Base-by-base conservation (phyloP, 305 asterid species). In the Ajuga reptans region DNA sequence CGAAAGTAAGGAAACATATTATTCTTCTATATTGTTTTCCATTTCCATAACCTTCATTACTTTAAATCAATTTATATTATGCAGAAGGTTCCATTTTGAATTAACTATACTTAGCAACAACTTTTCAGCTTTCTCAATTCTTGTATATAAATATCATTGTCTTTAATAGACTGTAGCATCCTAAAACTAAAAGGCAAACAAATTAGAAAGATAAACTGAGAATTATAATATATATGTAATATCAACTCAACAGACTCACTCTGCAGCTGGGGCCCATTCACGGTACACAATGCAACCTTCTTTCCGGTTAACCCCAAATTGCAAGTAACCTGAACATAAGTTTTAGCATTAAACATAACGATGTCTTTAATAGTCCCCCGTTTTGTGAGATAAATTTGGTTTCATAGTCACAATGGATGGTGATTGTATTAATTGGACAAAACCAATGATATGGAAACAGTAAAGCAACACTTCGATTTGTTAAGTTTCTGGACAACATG, bases 201-300 rank as follows among this genome's bases (percentile, higher is more conserved):
- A 33, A 66, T 42, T 16, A 24, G 39, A 41, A 52, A 71, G 51
- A 51, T 21, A 65, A 73, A 63, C 39, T 69, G 29, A 53, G 24
- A 34, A 51, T 64, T 46, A 43, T 54, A 47, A 42, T 41, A 53
- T 54, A 37, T 36, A 52, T 56, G 8, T 55, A n/a, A n/a, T n/a
- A 77, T 72, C 71, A 75, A 74, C 67, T 56, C 64, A 65, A 72
- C 58, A 67, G 61, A 87, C 97, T 86, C 75, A 90, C 99, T 81
- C 84, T 66, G 99, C 99, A 49, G 96, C 91, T 76, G 97, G 97
- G 60, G 95, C 95, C 99, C 99, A 93, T 81, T 90, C 97, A 70
- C 90, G 84, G 79, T 90, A 90, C 72, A 87, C 81, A 43, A 83
- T 80, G 86, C 84, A 78, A 75, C 87, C 91, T 56, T 90, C 87